Base-by-base conservation (phyloP, 2,329 filamentous ascomycete species). In the Colletotrichum cuscutae region DNA sequence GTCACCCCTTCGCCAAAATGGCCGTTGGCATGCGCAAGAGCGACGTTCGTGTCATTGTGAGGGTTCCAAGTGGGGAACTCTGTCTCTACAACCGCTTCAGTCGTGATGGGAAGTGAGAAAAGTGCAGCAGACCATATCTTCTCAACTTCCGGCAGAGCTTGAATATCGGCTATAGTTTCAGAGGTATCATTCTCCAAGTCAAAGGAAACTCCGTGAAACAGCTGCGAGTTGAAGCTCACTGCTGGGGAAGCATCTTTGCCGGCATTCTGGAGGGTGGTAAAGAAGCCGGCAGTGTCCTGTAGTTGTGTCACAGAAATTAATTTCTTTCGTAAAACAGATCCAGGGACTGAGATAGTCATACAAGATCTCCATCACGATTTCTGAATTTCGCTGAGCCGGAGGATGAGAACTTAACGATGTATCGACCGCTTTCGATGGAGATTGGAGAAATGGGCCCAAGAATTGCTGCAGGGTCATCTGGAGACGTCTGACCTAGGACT, bases 201-300 rank as follows among this genome's bases (percentile, higher is more conserved):
- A 42, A 73, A 73, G 1, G 67, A 73, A n/a, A 52, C 71, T 5
- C 71, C 71, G 19, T 74, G 71, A 46, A 74, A 74, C 8, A 68
- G 30, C 12, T 67, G 63, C 11, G 68, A 71, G 15, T 68, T 71
- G 58, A 71, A 74, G 15, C 67, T 71, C 19, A 67, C n/a, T 7
- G 60, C 71, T 11, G 71, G 71, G 8, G 54, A 42, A 53, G 61
- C 68, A 8, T 46, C 58, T 24, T 62, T 56, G 5, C 64, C 62
- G 8, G 62, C 60, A 11, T 58, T 15, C 49, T 68, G 28, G 7
- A 72, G 35, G n/a, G 35, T 61, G 26, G 56, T 26, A 46, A 54
- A 74, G 60, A 74, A 74, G 30, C 59, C 54, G 4, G 46, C 63
- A 5, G 68, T 68, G 22, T 72, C 63, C 68, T 58, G 37, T 30